Conservation (phyloP, 305 asterid genomes). For the Fraxinus sp. region DNA sequence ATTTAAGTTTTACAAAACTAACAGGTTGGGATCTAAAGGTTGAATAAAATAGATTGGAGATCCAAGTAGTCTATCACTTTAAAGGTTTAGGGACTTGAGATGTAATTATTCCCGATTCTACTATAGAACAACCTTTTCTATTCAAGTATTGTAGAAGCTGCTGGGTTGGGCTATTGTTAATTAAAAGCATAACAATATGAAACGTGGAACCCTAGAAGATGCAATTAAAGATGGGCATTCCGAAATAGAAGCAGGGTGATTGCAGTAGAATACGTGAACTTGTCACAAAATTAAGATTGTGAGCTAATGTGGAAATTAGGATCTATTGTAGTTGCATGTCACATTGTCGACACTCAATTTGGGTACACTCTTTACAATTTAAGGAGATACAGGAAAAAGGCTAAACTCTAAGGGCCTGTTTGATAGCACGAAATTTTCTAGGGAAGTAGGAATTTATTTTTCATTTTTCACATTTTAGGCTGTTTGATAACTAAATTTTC, state of each 20-base stretch:
- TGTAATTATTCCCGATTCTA: neutral
- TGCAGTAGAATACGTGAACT: neutral
- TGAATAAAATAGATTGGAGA: too few relatives aligned
- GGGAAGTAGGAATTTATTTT: too few relatives aligned
- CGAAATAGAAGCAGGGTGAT: neutral
- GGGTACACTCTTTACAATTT: neutral
- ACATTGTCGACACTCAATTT: neutral
- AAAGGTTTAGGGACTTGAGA: neutral
- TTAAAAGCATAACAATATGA: neutral
- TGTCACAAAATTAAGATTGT: neutral
- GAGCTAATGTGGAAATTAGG: neutral
- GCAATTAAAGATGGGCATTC: neutral
- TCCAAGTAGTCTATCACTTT: too few relatives aligned
- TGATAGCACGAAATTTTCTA: too few relatives aligned
- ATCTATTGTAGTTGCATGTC: neutral
- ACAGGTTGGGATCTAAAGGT: neutral
- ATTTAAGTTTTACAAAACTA: neutral
- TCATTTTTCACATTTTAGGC: too few relatives aligned
- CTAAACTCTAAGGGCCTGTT: too few relatives aligned
- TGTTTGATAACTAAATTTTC: too few relatives aligned
- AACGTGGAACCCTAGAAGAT: neutral
- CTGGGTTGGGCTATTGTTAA: neutral
- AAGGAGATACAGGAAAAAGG: neutral
- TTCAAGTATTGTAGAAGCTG: neutral
- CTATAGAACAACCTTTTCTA: neutral